Evolutionary conservation across 345 rosid species (phyloP).

Genomic region (Zanthoxylum bungeanum): DNA sequence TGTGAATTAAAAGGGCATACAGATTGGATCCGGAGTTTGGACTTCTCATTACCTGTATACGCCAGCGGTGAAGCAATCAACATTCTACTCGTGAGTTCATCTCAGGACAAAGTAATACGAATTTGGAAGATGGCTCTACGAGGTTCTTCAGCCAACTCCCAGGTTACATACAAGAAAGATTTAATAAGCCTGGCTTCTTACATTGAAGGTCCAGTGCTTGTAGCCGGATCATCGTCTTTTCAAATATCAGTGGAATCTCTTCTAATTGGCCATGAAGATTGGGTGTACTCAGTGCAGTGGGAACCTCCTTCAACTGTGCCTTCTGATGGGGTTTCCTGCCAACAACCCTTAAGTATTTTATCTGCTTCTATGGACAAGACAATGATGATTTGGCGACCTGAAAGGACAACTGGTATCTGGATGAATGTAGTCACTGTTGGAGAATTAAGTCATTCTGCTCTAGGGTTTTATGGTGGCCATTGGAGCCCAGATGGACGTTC

Average conservation of each 20-base stretch:
- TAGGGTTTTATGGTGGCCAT: conserved; percentile 97
- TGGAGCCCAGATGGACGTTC: conserved; percentile 73
- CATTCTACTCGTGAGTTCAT: conserved; percentile 85
- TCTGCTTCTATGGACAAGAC: conserved; percentile 99
- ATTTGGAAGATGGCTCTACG: conserved; percentile 71
- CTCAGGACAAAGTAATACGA: conserved; percentile 91
- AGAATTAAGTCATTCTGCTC: conserved; percentile 90
- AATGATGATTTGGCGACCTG: conserved; percentile 99
- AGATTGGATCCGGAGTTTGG: conserved; percentile 94
- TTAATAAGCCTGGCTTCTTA: conserved; percentile 73
- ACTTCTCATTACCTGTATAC: conserved; percentile 74
- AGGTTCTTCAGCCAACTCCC: conserved; percentile 28
- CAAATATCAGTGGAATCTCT: conserved; percentile 93
- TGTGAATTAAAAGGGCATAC: conserved; percentile 94
- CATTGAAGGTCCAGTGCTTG: conserved; percentile 81
- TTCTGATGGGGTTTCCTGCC: conserved; percentile 26
- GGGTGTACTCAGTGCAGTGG: conserved; percentile 98
- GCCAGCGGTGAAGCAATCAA: conserved; percentile 34
- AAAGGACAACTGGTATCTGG: conserved; percentile 85
- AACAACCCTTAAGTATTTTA: conserved; percentile 73
- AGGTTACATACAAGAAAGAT: conserved; percentile 40
- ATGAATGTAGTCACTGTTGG: conserved; percentile 97
- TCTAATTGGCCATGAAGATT: conserved; percentile 93
- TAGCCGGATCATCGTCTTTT: conserved; percentile 64
- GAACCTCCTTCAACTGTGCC: conserved; percentile 53